Percentiles rank a stretch among this genome's conserved stretches.
Conservation (phyloP, 352 stramenopile species). For the Phytophthora boehmeriae region DNA sequence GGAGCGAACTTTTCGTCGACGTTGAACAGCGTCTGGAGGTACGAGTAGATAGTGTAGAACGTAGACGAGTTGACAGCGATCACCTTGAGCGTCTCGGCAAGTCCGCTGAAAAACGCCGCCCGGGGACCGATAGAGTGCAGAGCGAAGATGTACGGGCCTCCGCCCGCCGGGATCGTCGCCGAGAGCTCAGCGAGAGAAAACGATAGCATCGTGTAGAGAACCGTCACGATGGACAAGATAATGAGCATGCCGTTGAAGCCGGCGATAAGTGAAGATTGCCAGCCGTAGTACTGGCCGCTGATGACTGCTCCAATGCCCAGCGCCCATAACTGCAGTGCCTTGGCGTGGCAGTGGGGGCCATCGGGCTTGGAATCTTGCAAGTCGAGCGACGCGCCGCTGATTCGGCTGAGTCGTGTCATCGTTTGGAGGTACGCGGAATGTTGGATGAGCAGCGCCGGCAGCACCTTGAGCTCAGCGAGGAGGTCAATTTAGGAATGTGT, state of each 20-base stretch:
- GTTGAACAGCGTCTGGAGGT: conserved; percentile 53
- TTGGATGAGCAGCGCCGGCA: not conserved
- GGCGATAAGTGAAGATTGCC: conserved; percentile 58
- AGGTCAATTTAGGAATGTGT: conserved; percentile 26
- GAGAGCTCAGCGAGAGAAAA: conserved; percentile 71
- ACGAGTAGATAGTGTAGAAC: conserved; percentile 42
- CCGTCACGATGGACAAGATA: conserved; percentile 56
- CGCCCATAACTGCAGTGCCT: conserved; percentile 61
- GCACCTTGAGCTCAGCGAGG: not conserved
- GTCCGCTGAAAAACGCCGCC: conserved; percentile 36
- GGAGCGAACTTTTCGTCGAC: conserved; percentile 39
- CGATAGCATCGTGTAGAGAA: conserved; percentile 65
- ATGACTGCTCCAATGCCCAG: conserved; percentile 48
- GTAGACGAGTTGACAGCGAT: conserved; percentile 59
- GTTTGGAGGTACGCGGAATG: conserved; percentile 5
- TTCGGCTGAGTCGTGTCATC: conserved; percentile 29
- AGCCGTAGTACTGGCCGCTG: conserved; percentile 62
- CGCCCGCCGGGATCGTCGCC: conserved; percentile 52
- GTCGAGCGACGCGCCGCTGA: conserved; percentile 26
- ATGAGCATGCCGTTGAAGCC: conserved; percentile 66
- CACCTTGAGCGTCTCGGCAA: conserved; percentile 65
- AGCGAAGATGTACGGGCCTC: conserved; percentile 68
- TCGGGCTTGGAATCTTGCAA: conserved; percentile 27
- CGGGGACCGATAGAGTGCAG: conserved; percentile 52
- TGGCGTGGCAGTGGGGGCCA: conserved; percentile 44